Conservation (phyloP, 768 basidiomycete genomes). For the Tylopilus vinaceipallidus region DNA sequence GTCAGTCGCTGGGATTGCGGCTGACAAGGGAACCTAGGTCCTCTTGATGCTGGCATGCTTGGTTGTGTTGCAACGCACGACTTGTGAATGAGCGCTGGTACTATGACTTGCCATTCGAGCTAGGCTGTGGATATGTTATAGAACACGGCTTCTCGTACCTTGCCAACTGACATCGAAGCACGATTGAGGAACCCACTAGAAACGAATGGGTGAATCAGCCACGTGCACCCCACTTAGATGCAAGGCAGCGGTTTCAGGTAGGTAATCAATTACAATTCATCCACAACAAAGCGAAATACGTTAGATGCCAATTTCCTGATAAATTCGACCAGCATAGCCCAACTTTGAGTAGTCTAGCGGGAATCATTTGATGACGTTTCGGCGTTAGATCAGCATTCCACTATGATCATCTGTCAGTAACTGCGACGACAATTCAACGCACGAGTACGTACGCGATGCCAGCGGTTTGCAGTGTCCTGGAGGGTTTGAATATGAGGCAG, state of each 20-base stretch:
- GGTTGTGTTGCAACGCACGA: background rate
- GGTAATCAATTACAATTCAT: background rate
- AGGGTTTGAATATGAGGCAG: background rate
- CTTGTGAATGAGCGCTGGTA: too few species aligned
- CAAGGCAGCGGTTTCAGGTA: background rate
- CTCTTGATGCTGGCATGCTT: background rate
- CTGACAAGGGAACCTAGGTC: conserved; percentile 12
- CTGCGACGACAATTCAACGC: background rate
- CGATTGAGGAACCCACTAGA: background rate
- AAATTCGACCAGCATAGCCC: too few species aligned
- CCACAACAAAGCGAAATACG: background rate
- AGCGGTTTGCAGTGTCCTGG: conserved; percentile 53
- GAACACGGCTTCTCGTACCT: background rate
- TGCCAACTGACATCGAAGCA: background rate
- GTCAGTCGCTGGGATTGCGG: conserved; percentile 15
- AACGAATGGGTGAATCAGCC: background rate
- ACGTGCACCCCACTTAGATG: background rate
- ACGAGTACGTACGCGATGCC: conserved; percentile 50
- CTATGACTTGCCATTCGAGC: background rate
- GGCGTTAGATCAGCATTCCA: conserved; percentile 44
- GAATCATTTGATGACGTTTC: background rate
- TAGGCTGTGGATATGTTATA: background rate
- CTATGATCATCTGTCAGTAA: conserved; percentile 31
- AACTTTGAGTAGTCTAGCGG: too few species aligned
- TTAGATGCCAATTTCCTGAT: background rate